Evolutionary conservation across 164 flowering plant species (phyloP).

Genomic region (Protea cynaroides): DNA sequence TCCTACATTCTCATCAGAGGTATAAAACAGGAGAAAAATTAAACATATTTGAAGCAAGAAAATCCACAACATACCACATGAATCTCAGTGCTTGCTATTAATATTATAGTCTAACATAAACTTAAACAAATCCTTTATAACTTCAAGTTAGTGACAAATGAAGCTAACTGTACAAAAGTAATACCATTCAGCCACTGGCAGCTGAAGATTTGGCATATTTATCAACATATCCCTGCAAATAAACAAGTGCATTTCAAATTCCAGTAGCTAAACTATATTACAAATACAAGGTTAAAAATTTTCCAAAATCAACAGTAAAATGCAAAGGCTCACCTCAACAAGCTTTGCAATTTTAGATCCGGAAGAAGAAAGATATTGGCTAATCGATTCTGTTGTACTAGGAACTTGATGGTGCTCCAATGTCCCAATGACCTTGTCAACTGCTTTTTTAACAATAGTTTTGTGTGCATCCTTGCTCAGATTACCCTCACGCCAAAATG

Average conservation of each 20-base stretch:
- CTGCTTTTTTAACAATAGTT: constrained; percentile 67
- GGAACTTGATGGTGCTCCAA: constrained; percentile 60
- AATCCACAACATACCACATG: constrained; percentile 9
- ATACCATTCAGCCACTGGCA: constrained; percentile 10
- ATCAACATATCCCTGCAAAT: constrained; percentile 76
- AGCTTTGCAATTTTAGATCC: constrained; percentile 72
- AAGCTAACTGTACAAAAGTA: constrained; percentile 12
- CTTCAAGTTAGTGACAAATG: constrained; percentile 11
- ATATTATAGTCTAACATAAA: neutral
- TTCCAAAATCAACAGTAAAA: constrained; percentile 5
- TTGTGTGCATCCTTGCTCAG: constrained; percentile 85
- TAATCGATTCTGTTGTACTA: constrained; percentile 36
- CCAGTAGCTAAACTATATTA: neutral
- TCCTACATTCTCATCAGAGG: constrained; percentile 2
- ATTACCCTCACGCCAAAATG: constrained; percentile 76
- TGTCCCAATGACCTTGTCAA: constrained; percentile 70
- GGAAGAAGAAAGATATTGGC: constrained; percentile 61
- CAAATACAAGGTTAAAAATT: neutral
- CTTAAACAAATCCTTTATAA: neutral
- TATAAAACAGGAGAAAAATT: neutral
- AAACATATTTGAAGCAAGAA: constrained; percentile 4
- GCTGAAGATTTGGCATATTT: constrained; percentile 59
- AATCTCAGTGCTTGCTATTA: constrained; percentile 6
- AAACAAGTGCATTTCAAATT: constrained; percentile 9
- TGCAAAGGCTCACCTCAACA: constrained; percentile 57